These are phyloP conservation scores for Caloboletus inedulis DNA, from an alignment of 1,284 basidiomycete genomes.

Conservation along the genomic window DNA sequence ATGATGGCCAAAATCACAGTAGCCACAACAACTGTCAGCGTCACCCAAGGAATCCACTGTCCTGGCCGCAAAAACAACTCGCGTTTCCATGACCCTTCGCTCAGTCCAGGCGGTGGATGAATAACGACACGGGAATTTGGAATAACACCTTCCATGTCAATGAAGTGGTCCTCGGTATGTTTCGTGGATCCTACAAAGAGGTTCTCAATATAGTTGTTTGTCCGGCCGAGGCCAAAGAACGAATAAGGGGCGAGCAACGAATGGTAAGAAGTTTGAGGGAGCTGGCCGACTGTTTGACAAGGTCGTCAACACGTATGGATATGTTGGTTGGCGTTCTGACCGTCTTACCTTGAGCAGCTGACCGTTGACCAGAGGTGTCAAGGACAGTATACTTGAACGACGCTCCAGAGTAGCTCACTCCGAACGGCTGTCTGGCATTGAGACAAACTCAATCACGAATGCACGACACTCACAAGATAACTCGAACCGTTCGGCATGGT, in stretches of 20 bases:
- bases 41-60: slow-evolving; percentile 98
- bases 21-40: slow-evolving; percentile 75
- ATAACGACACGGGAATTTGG: slow-evolving; percentile 98
- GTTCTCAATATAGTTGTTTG: slow-evolving; percentile 99
- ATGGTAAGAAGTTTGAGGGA: slow-evolving; percentile 90
- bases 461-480: slow-evolving; percentile 63
- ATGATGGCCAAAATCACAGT: slow-evolving; percentile 76
- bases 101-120: slow-evolving; percentile 61
- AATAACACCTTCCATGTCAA: slow-evolving; percentile 94
- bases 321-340: neutral
- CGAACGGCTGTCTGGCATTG: slow-evolving; percentile 67
- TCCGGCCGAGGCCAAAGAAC: slow-evolving; percentile 95
- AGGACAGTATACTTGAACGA: slow-evolving; percentile 97
- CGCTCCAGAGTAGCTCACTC: slow-evolving; percentile 91
- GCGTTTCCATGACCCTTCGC: slow-evolving; percentile 71
- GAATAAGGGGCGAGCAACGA: slow-evolving; percentile 88
- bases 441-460: neutral
- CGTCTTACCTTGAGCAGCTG: slow-evolving; percentile 79
- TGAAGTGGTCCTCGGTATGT: slow-evolving; percentile 66
- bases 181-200: slow-evolving; percentile 89
- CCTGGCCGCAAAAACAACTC: slow-evolving; percentile 93
- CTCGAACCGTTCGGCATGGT: slow-evolving; percentile 55
- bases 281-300: slow-evolving; percentile 70
- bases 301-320: slow-evolving; percentile 5
- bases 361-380: slow-evolving; percentile 86